Evolutionary conservation across 345 rosid genomes (phyloP), one percentile per base, ranked within the genome.

Genomic region (Gossypium herbaceum): DNA sequence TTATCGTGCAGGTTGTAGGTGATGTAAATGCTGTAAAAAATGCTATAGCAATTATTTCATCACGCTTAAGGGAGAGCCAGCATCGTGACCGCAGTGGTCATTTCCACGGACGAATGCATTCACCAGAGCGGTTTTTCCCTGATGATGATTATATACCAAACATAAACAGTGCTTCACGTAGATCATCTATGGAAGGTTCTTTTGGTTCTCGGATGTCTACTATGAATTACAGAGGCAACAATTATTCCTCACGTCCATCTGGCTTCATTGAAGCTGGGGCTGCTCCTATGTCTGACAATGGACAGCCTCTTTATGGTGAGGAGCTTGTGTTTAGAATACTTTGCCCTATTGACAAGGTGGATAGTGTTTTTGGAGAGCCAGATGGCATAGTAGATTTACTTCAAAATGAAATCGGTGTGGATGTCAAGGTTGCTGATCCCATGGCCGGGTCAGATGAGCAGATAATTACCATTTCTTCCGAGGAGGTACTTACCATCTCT

Each of bases 1-100:
- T 76, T 74, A 64, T 76, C 60, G 52, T 50, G 80, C 89, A 96
- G 98, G 89, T 96, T 75, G 90, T 90, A 17, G 99, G 99, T 70
- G 99, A 93, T 56, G 79, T 76, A n/a, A 79, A 81, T 79, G 85
- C 85, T 20, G 99, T 93, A 54, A 96, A 89, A 82, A 91, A 87
- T 81, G 97, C 99, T 72, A 48, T 96, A 79, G 81, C 84, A 3
- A 79, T 84, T 69, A 90, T 96, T 76, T 90, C 98, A 58, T 86
- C 91, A 2, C 97, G 97, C 73, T 80, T 96, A 82, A 85, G 94
- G 82, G 99, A 93, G 90, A 93, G 99, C 80, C 99, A 96, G 68
- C 98, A 93, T 84, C 94, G 98, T 74, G 97, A 93, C 72, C 92
- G 94, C 71, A 85, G 85, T 20, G 20, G 20, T 86, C 80, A 92